Conservation (phyloP, 495 filamentous ascomycete genomes). For the Viridothelium virens region DNA sequence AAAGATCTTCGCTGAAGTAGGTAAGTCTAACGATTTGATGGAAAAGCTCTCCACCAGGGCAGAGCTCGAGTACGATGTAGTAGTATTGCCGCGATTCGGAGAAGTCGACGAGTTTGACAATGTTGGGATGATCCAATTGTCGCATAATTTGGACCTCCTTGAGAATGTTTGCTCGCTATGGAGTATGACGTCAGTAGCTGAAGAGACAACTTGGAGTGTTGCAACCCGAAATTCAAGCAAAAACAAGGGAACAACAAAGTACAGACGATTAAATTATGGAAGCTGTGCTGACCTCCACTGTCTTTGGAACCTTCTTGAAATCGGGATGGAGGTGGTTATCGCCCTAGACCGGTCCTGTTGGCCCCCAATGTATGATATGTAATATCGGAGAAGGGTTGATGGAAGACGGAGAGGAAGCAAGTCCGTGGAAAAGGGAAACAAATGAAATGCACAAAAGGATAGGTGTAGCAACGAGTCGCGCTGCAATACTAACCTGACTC, state of each 20-base stretch:
- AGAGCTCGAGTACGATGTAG: slow-evolving; percentile 92
- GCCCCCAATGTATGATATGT: slow-evolving; percentile 23
- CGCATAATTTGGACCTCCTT: slow-evolving; percentile 99
- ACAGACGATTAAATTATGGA: slow-evolving; percentile 24
- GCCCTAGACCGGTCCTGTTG: slow-evolving; percentile 55
- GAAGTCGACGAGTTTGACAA: slow-evolving; percentile 87
- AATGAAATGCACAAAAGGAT: slow-evolving; percentile 28
- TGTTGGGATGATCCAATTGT: slow-evolving; percentile 88
- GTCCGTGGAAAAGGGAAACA: background rate
- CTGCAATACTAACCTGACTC: slow-evolving; percentile 69
- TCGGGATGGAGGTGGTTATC: slow-evolving; percentile 76
- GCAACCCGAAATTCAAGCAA: slow-evolving; percentile 33
- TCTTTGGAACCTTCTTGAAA: slow-evolving; percentile 87
- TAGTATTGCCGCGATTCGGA: slow-evolving; percentile 92
- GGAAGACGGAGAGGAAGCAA: slow-evolving; percentile 26
- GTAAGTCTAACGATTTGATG: slow-evolving; percentile 97
- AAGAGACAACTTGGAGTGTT: slow-evolving; percentile 14
- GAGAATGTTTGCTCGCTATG: slow-evolving; percentile 86
- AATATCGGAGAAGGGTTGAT: slow-evolving; percentile 2
- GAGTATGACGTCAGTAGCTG: slow-evolving; percentile 34
- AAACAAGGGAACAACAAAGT: slow-evolving; percentile 26
- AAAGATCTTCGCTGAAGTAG: slow-evolving; percentile 94
- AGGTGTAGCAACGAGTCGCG: slow-evolving; percentile 12
- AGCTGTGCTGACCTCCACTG: slow-evolving; percentile 84
- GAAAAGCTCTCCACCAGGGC: slow-evolving; percentile 92